These are phyloP conservation scores for Blastocystis sp. DNA, from an alignment of 352 stramenopile genomes.

Conservation along the genomic window DNA sequence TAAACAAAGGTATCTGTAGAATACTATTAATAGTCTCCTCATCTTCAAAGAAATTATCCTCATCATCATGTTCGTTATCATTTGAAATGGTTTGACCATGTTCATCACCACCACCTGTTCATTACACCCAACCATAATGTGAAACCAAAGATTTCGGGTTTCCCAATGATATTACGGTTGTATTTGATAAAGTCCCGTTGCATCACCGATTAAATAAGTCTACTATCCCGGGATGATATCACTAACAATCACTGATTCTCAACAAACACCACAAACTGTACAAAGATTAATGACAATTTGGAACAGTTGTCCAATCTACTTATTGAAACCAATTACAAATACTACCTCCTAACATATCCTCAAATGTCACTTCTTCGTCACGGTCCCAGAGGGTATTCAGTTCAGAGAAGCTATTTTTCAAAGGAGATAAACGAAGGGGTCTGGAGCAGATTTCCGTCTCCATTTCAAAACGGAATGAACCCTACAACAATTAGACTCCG, in stretches of 20 bases:
- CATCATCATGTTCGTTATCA: neutral
- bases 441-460: slow-evolving; percentile 38
- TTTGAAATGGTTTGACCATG: neutral
- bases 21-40: slow-evolving; percentile 3
- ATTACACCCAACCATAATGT: neutral
- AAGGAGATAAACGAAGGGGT: slow-evolving; percentile 55
- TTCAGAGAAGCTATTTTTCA: slow-evolving; percentile 60
- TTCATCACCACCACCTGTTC: slow-evolving; percentile 23
- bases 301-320: slow-evolving; percentile 63
- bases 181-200: slow-evolving; percentile 53
- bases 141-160: slow-evolving; percentile 47
- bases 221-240: neutral
- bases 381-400: slow-evolving; percentile 65
- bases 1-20: neutral
- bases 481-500: neutral
- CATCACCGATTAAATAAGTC: neutral
- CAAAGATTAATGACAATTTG: slow-evolving; percentile 53
- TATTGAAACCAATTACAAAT: neutral
- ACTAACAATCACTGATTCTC: neutral
- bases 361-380: slow-evolving; percentile 67
- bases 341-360: slow-evolving; percentile 60
- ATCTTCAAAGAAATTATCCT: slow-evolving; percentile 3
- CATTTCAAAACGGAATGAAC: slow-evolving; percentile 58
- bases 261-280: slow-evolving; percentile 39
- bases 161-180: slow-evolving; percentile 23